phyloP scores from a whole-genome alignment of 2,329 filamentous ascomycete species.

The Phaeomoniella chlamydospora region DNA sequence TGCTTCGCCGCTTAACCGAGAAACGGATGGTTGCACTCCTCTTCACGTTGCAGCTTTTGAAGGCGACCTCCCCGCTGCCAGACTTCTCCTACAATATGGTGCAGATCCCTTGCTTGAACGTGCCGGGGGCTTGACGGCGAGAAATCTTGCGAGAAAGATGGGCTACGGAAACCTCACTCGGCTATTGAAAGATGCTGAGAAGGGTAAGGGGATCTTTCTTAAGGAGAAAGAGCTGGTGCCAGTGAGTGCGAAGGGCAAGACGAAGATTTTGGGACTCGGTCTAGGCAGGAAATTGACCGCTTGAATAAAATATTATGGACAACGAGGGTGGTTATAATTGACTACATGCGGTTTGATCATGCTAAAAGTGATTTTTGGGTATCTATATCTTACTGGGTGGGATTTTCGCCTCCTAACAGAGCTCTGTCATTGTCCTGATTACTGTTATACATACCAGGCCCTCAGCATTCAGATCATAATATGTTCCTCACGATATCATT shows the following conservation, averaged over 20 bases:
- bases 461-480: too few relatives aligned
- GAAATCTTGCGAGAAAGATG: neutral
- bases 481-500: too few relatives aligned
- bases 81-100: neutral
- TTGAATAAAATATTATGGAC: too few relatives aligned
- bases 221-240: neutral
- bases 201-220: neutral
- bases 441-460: too few relatives aligned
- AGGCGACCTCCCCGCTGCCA: neutral
- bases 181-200: neutral
- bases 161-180: neutral
- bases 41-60: conserved; percentile 1
- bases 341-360: too few relatives aligned
- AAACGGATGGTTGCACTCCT: conserved; percentile 1
- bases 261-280: conserved; percentile 1
- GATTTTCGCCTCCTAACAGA: too few relatives aligned
- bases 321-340: too few relatives aligned
- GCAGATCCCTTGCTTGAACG: neutral
- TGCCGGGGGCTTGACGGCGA: neutral
- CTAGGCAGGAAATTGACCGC: conserved; percentile 1
- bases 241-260: neutral
- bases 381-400: too few relatives aligned
- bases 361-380: too few relatives aligned
- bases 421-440: too few relatives aligned
- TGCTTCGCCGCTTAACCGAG: neutral